phyloP scores from a whole-genome alignment of 164 flowering plant species.

The Cinnamomum chago region DNA sequence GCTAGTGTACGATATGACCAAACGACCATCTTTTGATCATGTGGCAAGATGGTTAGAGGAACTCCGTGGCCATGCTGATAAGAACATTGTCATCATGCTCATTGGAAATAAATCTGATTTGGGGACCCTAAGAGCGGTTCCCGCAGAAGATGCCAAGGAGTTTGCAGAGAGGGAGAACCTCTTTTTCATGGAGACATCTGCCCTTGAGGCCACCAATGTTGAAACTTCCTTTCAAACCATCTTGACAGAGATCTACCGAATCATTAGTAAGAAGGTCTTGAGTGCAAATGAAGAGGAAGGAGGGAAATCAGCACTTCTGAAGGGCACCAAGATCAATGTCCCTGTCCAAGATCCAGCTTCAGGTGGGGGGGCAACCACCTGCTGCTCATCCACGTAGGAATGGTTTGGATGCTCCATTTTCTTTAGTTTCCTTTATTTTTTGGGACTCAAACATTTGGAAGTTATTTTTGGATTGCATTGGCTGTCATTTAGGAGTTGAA shows the following conservation, averaged over 20 bases:
- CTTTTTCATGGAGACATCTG: constrained; percentile 73
- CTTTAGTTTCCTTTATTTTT: background rate
- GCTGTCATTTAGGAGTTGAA: background rate
- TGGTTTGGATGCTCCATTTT: background rate
- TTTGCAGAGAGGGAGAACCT: constrained; percentile 68
- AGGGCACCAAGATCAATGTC: constrained; percentile 51
- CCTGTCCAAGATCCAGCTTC: constrained; percentile 36
- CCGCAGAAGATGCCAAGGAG: constrained; percentile 68
- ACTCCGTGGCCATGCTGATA: constrained; percentile 54
- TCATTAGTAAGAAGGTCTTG: constrained; percentile 55
- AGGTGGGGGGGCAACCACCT: constrained; percentile 14
- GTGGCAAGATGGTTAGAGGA: constrained; percentile 80
- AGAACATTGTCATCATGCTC: constrained; percentile 16
- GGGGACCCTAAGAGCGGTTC: constrained; percentile 53
- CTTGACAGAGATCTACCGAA: constrained; percentile 50
- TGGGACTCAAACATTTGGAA: background rate
- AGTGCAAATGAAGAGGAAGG: constrained; percentile 30
- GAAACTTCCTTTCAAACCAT: constrained; percentile 57
- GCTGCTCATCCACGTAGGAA: constrained; percentile 34
- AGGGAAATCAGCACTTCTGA: constrained; percentile 40
- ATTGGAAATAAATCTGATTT: constrained; percentile 53
- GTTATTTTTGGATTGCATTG: background rate
- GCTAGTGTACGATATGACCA: constrained; percentile 73
- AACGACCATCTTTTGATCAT: constrained; percentile 71
- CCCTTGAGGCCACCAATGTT: constrained; percentile 61